Percentiles rank a stretch among this genome's conserved stretches.
These are phyloP conservation scores for Papilionanthe hybrid DNA, from an alignment of 116 monocot species.

Conservation along the genomic window DNA sequence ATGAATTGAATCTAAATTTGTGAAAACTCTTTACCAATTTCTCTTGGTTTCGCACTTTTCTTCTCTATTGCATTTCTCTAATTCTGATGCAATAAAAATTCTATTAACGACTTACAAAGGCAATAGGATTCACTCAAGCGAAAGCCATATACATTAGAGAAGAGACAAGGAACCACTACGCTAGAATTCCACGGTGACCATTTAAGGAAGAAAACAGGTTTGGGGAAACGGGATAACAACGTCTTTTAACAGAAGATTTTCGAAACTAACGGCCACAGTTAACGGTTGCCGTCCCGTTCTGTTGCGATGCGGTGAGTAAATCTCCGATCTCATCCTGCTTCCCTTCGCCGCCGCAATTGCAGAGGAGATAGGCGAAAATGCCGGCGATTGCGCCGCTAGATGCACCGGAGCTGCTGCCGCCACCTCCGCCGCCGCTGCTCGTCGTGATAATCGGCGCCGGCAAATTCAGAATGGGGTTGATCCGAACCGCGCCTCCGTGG, in stretches of 20 bases:
- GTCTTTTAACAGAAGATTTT: not conserved
- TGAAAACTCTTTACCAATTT: too few species aligned
- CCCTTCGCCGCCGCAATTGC: constrained; percentile 8
- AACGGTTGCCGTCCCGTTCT: not conserved
- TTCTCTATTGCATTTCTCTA: too few species aligned
- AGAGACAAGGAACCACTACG: not conserved
- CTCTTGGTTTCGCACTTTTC: too few species aligned
- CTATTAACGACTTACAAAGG: too few species aligned
- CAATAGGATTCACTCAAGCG: too few species aligned
- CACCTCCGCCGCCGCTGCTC: not conserved
- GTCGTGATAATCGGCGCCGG: not conserved
- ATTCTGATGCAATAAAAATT: too few species aligned
- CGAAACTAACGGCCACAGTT: not conserved
- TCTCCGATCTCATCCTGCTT: not conserved
- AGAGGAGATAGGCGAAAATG: constrained; percentile 7
- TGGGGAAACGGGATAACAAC: not conserved
- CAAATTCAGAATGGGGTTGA: constrained; percentile 5
- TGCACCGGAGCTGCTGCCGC: not conserved
- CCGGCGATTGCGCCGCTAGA: not conserved
- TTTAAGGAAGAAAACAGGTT: too few species aligned
- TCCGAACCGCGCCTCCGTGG: constrained; percentile 1
- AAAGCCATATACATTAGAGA: not conserved
- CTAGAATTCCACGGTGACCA: not conserved
- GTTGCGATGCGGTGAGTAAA: not conserved
- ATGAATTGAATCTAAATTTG: too few species aligned